Evolutionary conservation across 2,329 filamentous ascomycete genomes (phyloP).

Genomic region (Cordyceps javanica): DNA sequence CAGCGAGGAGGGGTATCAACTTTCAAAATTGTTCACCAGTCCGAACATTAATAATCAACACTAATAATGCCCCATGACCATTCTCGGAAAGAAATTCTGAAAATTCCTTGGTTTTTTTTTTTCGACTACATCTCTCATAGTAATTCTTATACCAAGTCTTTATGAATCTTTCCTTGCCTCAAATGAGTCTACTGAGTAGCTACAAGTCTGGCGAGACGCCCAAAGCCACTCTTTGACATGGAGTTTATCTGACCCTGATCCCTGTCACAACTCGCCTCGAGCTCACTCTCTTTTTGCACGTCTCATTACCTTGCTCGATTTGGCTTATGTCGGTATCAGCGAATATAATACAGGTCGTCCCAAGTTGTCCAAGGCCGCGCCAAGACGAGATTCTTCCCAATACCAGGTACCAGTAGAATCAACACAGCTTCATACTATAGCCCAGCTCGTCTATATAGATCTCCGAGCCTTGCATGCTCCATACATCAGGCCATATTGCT

Average conservation of each 20-base stretch:
- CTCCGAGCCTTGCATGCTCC: neutral
- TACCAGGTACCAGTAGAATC: too few relatives aligned
- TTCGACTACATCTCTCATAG: too few relatives aligned
- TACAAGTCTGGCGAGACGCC: too few relatives aligned
- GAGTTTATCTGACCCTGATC: neutral
- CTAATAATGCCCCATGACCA: too few relatives aligned
- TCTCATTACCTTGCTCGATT: neutral
- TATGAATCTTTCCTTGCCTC: neutral
- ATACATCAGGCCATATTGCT: slow-evolving; percentile 1
- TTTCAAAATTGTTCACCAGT: too few relatives aligned
- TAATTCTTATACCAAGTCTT: too few relatives aligned
- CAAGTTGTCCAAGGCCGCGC: neutral
- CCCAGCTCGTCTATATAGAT: neutral
- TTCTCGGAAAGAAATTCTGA: too few relatives aligned
- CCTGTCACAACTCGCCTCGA: neutral
- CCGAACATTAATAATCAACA: too few relatives aligned
- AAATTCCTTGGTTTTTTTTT: too few relatives aligned
- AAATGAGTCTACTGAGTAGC: too few relatives aligned
- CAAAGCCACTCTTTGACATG: neutral
- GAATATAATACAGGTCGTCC: neutral
- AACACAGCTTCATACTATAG: neutral
- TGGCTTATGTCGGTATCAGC: neutral
- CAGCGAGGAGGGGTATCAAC: too few relatives aligned
- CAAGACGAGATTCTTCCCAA: neutral
- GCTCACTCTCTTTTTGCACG: neutral